Evolutionary conservation across 2,329 filamentous ascomycete genomes (phyloP).

Genomic region (Amylocarpus encephaloides): DNA sequence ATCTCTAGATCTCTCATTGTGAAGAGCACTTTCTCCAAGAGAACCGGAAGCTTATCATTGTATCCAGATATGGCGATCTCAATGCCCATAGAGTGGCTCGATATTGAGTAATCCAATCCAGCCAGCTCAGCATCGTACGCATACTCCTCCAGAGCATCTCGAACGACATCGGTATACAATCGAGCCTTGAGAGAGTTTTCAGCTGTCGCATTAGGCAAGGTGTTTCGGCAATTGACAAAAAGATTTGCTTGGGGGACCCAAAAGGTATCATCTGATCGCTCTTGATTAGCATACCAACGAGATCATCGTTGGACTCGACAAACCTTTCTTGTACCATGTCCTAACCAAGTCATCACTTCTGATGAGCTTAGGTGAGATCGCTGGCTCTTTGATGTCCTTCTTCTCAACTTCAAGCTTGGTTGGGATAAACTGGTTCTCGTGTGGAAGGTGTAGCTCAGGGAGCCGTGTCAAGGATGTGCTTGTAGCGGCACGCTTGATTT

Average conservation of each 20-base stretch:
- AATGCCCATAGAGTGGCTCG: conserved; percentile 64
- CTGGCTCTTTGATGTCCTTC: conserved; percentile 74
- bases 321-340: conserved; percentile 85
- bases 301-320: not conserved
- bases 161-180: conserved; percentile 78
- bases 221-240: conserved; percentile 72
- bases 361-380: conserved; percentile 70
- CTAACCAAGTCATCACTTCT: conserved; percentile 75
- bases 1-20: conserved; percentile 81
- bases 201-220: conserved; percentile 71
- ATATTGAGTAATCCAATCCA: conserved; percentile 77
- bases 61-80: conserved; percentile 80
- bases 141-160: conserved; percentile 85
- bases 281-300: not conserved
- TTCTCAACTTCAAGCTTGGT: conserved; percentile 91
- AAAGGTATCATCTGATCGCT: conserved; percentile 69
- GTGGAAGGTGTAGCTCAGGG: conserved; percentile 73
- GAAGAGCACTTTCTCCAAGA: conserved; percentile 80
- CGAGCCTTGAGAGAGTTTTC: conserved; percentile 71
- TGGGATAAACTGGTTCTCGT: conserved; percentile 93
- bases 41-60: conserved; percentile 89
- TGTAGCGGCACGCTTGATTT: conserved; percentile 59
- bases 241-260: conserved; percentile 96
- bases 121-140: conserved; percentile 94
- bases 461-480: conserved; percentile 54